phyloP scores from a whole-genome alignment of 148 eudicot genomes.

The Vaccinium darrowii region DNA sequence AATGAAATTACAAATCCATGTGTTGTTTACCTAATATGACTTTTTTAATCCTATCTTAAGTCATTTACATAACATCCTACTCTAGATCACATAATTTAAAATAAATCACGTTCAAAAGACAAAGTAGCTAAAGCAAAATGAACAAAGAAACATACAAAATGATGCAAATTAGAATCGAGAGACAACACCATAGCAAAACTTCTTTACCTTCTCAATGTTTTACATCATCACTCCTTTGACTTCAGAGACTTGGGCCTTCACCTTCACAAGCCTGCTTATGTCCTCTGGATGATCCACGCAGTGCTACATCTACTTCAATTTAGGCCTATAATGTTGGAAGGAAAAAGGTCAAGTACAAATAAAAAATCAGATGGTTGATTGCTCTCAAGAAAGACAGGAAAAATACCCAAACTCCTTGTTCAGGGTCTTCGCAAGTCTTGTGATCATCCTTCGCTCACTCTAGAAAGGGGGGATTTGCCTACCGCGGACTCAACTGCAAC shows the following conservation, averaged over 20 bases:
- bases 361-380: neutral
- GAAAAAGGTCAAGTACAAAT: neutral
- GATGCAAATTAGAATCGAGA: neutral
- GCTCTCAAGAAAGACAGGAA: too few species aligned
- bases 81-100: too few species aligned
- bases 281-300: conserved; percentile 33
- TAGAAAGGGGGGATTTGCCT: too few species aligned
- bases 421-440: conserved; percentile 30
- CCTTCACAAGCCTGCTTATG: conserved; percentile 27
- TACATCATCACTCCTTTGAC: conserved; percentile 36
- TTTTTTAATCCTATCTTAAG: too few species aligned
- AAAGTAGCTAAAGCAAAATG: too few species aligned
- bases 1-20: too few species aligned
- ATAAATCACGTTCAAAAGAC: too few species aligned
- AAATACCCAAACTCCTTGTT: too few species aligned
- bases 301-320: conserved; percentile 28
- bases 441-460: conserved; percentile 14
- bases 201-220: conserved; percentile 33
- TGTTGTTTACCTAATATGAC: too few species aligned
- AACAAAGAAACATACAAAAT: too few species aligned
- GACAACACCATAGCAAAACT: neutral
- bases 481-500: too few species aligned
- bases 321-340: conserved; percentile 12
- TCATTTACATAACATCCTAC: too few species aligned
- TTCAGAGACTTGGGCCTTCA: conserved; percentile 32